Evolutionary conservation across 164 flowering plant genomes (phyloP).

Genomic region (Vitis riparia): DNA sequence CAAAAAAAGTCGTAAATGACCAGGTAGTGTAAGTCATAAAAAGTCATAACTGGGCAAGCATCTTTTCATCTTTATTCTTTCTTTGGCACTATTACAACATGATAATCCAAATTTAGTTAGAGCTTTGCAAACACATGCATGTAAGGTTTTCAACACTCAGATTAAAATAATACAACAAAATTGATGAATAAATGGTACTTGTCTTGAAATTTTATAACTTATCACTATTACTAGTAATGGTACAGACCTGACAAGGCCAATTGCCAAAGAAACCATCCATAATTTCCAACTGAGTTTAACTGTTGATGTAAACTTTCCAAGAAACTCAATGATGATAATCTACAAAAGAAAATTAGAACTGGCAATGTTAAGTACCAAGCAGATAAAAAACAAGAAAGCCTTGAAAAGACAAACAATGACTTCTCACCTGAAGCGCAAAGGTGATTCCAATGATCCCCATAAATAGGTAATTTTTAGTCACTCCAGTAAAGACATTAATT

Average conservation of each 20-base stretch:
- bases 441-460: slow-evolving; percentile 54
- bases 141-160: too few species aligned
- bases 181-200: neutral
- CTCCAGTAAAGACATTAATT: slow-evolving; percentile 56
- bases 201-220: neutral
- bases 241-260: slow-evolving; percentile 59
- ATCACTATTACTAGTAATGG: neutral
- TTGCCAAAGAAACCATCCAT: slow-evolving; percentile 48
- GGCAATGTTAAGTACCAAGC: neutral
- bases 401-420: neutral
- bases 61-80: too few species aligned
- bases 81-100: too few species aligned
- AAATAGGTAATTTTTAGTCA: slow-evolving; percentile 54
- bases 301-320: slow-evolving; percentile 54
- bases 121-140: too few species aligned
- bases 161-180: neutral
- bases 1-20: too few species aligned
- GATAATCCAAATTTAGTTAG: too few species aligned
- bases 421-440: slow-evolving; percentile 56
- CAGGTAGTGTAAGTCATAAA: too few species aligned
- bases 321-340: slow-evolving; percentile 63
- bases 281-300: slow-evolving; percentile 42
- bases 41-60: too few species aligned
- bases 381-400: neutral
- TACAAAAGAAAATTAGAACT: slow-evolving; percentile 10